Evolutionary conservation across 768 basidiomycete genomes (phyloP).

Genomic region (Lentinula raphanica): DNA sequence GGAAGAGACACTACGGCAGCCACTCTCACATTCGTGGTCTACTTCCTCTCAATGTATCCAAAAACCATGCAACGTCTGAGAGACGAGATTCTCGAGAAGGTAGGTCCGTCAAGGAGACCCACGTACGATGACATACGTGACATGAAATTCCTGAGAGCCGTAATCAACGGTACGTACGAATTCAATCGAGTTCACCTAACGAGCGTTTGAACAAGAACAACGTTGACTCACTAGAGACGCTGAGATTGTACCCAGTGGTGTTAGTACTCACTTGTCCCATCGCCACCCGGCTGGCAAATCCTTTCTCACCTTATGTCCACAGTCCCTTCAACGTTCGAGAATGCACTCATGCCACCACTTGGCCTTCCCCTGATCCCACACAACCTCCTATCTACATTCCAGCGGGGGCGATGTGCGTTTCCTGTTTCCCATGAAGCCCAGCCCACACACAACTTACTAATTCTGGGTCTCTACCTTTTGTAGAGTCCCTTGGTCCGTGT

Average conservation of each 20-base stretch:
- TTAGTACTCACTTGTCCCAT: constrained; percentile 11
- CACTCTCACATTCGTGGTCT: constrained; percentile 37
- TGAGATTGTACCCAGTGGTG: constrained; percentile 54
- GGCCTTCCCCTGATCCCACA: constrained; percentile 38
- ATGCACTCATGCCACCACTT: constrained; percentile 41
- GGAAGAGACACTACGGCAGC: constrained; percentile 43
- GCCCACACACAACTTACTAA: neutral
- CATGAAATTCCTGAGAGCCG: constrained; percentile 61
- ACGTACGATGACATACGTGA: constrained; percentile 52
- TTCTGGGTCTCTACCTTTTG: neutral
- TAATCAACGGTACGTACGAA: constrained; percentile 49
- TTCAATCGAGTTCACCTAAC: neutral
- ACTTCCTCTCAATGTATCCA: constrained; percentile 49
- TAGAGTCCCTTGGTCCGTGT: constrained; percentile 49
- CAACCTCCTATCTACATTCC: constrained; percentile 53
- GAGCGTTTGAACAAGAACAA: neutral
- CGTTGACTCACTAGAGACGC: constrained; percentile 38
- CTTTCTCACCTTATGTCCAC: no score
- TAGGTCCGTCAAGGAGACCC: constrained; percentile 45
- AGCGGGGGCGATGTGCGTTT: constrained; percentile 37
- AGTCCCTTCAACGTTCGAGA: constrained; percentile 27
- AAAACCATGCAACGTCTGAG: constrained; percentile 42
- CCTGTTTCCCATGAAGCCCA: neutral
- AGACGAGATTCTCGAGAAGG: constrained; percentile 48
- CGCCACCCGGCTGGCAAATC: no score